These are phyloP conservation scores for Zhuliangozyma parablackwelliae DNA, from an alignment of 1,139 yeast species.

Conservation along the genomic window DNA sequence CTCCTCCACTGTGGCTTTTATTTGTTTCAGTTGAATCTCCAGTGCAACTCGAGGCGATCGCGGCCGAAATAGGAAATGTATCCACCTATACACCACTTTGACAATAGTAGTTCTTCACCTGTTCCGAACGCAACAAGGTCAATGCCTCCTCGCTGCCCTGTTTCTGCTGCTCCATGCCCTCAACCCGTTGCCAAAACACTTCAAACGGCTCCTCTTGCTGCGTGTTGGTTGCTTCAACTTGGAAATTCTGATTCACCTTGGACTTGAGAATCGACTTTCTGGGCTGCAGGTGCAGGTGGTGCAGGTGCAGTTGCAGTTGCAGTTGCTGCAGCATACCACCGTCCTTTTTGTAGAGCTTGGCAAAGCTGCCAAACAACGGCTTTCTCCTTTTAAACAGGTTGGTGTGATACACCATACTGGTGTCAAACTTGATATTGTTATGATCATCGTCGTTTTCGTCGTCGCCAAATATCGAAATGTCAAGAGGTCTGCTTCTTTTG, in stretches of 20 bases:
- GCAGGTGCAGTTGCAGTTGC: background rate
- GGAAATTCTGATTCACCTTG: slow-evolving; percentile 18
- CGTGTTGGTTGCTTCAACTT: slow-evolving; percentile 15
- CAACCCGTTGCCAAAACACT: slow-evolving; percentile 18
- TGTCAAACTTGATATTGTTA: no score
- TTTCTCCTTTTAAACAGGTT: no score
- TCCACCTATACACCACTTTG: slow-evolving; percentile 1
- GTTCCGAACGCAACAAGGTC: slow-evolving; percentile 14
- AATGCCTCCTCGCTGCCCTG: slow-evolving; percentile 13
- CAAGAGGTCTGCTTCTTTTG: background rate
- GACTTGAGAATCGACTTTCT: slow-evolving; percentile 19
- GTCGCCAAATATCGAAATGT: no score
- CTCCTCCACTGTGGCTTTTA: background rate
- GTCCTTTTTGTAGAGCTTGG: no score
- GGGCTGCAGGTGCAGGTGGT: slow-evolving; percentile 1
- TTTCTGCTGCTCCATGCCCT: slow-evolving; percentile 15
- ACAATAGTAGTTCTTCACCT: slow-evolving; percentile 16
- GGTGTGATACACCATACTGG: no score
- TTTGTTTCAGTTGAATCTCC: no score
- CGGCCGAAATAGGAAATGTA: no score
- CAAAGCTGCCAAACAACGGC: no score
- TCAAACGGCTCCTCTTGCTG: slow-evolving; percentile 14
- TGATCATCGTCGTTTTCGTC: no score
- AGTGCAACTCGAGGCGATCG: no score
- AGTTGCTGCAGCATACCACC: background rate